Percentiles rank a stretch among this genome's conserved stretches.
phyloP scores from a whole-genome alignment of 495 filamentous ascomycete genomes.

The Aspergillus haitiensis region DNA sequence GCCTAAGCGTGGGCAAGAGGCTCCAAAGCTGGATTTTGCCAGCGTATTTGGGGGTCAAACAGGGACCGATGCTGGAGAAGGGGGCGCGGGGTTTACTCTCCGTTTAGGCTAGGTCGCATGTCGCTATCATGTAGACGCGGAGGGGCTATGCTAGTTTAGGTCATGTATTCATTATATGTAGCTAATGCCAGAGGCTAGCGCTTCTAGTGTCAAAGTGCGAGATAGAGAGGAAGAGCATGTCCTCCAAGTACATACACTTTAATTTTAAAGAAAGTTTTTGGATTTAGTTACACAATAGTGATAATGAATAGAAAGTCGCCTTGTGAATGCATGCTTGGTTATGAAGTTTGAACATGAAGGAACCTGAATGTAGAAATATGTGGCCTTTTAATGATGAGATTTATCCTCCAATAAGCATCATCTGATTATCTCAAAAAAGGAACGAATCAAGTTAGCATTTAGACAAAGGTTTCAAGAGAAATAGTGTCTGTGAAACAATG shows the following conservation, averaged over 20 bases:
- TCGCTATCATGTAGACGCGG: no score
- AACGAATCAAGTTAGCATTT: slow-evolving; percentile 14
- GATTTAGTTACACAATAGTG: no score
- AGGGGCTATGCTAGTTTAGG: no score
- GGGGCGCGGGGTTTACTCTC: slow-evolving; percentile 80
- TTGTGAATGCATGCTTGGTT: no score
- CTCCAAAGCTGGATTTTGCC: slow-evolving; percentile 61
- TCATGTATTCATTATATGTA: no score
- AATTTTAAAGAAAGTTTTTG: no score
- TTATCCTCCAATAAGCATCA: background rate
- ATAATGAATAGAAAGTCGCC: no score
- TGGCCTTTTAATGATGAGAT: slow-evolving; percentile 1
- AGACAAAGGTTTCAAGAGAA: slow-evolving; percentile 14
- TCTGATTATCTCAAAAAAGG: slow-evolving; percentile 1
- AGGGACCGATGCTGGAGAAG: slow-evolving; percentile 67
- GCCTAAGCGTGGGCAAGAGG: slow-evolving; percentile 73
- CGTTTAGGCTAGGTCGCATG: slow-evolving; percentile 55
- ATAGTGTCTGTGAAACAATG: slow-evolving; percentile 22
- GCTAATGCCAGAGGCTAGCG: no score
- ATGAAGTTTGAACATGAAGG: no score
- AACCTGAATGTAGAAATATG: slow-evolving; percentile 6
- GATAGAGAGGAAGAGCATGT: no score
- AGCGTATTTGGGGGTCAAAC: slow-evolving; percentile 76
- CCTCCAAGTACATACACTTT: no score
- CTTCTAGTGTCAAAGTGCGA: no score